Base-by-base conservation (phyloP, 2,329 filamentous ascomycete genomes). In the Xylaria sp. region DNA sequence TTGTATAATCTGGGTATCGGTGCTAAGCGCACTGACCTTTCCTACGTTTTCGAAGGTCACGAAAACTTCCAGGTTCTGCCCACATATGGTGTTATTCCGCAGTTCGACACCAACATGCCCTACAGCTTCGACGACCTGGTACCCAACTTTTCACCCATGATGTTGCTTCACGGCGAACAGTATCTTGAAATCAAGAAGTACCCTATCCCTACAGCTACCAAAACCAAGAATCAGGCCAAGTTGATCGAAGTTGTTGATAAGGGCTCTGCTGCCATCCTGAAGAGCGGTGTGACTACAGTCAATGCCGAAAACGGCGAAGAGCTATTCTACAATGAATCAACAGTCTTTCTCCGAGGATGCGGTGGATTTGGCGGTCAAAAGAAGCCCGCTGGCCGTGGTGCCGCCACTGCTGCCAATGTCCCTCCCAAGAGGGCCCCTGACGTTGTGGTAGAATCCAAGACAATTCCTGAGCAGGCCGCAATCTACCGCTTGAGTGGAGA, bases 91-190 rank as follows among this genome's bases (percentile, higher is more conserved):
- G 96, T 98, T 71, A 91, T 99, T 76, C 96, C 96, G n/a, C 92
- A 91, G 76, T 98, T 98, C 84, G 92, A 92, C 83, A 91, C 94
- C 69, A 87, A 92, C 74, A 85, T 90, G 70, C 93, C 95, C 33
- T 98, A 92, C 85, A 90, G 86, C 81, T 87, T 96, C 76, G 89
- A 90, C 78, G 89, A 94, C 66, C 88, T 99, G 70, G 92, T 98
- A 33, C 94, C 94, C 80, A 97, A 98, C 86, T 99, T 98, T 86
- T 94, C 90, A 46, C 95, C 94, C 71, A 98, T 97, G 94, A 98
- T 98, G 94, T 90, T 99, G 60, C 91, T 99, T 28, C 96, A 99
- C 84, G 96, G 96, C 79, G 96, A 99, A 86, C 96, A 99, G 82
- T 99, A 94, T 84, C 93, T 99, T 72, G 96, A 99, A 83, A 88